Base-by-base conservation (phyloP, 805 yeast genomes). In the Cyberlindnera lachancei region DNA sequence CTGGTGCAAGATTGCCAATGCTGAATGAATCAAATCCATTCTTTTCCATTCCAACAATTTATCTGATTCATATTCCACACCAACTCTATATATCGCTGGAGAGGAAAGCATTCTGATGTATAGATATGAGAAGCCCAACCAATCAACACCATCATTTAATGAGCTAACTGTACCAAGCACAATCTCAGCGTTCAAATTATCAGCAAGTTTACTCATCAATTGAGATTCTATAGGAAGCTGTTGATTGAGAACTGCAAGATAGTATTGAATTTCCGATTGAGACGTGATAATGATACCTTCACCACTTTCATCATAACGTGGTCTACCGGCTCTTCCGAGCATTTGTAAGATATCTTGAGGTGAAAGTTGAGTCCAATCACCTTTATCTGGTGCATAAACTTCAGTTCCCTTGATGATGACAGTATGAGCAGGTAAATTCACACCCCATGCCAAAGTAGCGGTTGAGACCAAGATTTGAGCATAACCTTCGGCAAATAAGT, bases 301-400 rank as follows among this genome's bases (percentile, higher is more conserved):
- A 48, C 98, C 98, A 48, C 76, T 73, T 13, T 76, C 75, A 55
- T 90, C 98, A 58, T 81, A 92, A 33, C 96, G 68, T 0, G 98
- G 98, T 57, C 98, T 71, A 45, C 97, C 97, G 14, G 97, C 97
- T 63, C 97, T 75, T 23, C 97, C 97, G n/a, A 90, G 65, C 97
- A 90, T 90, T 59, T 90, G 98, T 8, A 90, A 56, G 23, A 90
- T 80, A 58, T 92, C 97, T 48, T 90, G 98, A 0, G 96, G 94
- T 0, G 95, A 79, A n/a, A 90, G 61, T 49, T 84, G 92, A 3
- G 75, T 75, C 96, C 97, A 90, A 6, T 72, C 60, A 34, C 96
- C 95, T 40, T 72, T 73, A 41, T 82, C 92, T 0, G 99, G 96
- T 5, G 92, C 81, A 48, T 94, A 92, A 0, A 87, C 78, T 48